Base-by-base conservation (phyloP, 352 stramenopile species). In the Globisporangium cylindrosporum region DNA sequence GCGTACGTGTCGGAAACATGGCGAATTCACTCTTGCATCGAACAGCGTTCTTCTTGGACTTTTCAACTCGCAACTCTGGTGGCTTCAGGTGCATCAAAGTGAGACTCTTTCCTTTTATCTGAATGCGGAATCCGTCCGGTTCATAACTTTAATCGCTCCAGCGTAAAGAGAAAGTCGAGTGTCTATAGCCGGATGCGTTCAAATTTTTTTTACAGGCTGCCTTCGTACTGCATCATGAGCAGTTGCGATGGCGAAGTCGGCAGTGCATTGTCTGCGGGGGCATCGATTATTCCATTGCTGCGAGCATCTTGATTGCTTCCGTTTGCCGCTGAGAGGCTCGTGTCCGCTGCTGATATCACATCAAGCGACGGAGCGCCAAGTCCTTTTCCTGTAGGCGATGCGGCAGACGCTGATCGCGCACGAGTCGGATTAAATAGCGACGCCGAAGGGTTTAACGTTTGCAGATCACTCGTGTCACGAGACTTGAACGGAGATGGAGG, bases 191-290 rank as follows among this genome's bases (percentile, higher is more conserved):
- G 6, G 41, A 48, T 48, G 41, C 6, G 15, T 49, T 22, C 41
- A 22, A 14, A 22, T n/a, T n/a, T 5, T n/a, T 24, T 54, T 20
- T 69, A 69, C 22, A 69, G 55, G 29, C 29, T 66, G 12, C 38
- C 65, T 70, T 70, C 65, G 24, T 70, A 70, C 36, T 70, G 65
- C 65, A 70, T 53, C 65, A 70, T 66, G 0, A 70, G 43, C 20
- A 55, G 24, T 18, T 46, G 51, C 2, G 58, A 61, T 6, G 65
- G 57, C 36, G 65, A 70, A 14, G 51, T 49, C 14, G 48, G 43
- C 24, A 59, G 4, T 1, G 12, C 12, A 2, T 24, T 27, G 22
- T 1, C 24, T 25, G 38, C 12, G 9, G 25, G 20, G 9, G 5
- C 51, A 20, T 10, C 32, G 48, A 5, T 20, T 7, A n/a, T 14